These are phyloP conservation scores for Coemansia sp. DNA, from an alignment of 192 early-diverging fungal species.

Conservation along the genomic window DNA sequence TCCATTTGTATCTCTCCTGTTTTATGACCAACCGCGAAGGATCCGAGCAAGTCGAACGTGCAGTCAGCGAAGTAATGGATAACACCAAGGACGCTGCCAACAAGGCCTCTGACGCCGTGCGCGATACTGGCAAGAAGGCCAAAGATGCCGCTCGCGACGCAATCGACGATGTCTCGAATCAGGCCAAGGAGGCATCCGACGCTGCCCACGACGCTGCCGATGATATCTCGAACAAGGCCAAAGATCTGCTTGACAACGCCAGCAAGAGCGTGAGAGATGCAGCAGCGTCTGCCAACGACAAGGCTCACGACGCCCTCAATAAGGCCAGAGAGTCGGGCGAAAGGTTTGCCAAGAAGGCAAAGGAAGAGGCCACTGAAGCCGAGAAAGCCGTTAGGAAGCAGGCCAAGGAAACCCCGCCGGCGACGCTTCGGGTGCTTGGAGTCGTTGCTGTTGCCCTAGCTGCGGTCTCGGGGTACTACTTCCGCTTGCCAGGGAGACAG, in stretches of 20 bases:
- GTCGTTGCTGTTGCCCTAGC: conserved; percentile 44
- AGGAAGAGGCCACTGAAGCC: conserved; percentile 41
- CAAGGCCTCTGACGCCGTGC: conserved; percentile 9
- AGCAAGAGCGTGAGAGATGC: conserved; percentile 47
- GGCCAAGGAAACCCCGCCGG: conserved; percentile 30
- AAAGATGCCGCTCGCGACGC: conserved; percentile 14
- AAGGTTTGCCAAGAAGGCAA: conserved; percentile 37
- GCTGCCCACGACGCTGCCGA: conserved; percentile 21
- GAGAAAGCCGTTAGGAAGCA: conserved; percentile 41
- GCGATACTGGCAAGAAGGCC: conserved; percentile 17
- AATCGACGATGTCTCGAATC: conserved; percentile 9
- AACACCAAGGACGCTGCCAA: conserved; percentile 19
- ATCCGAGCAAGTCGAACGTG: conserved; percentile 26
- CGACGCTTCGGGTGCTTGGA: conserved; percentile 27
- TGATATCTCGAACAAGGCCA: conserved; percentile 26
- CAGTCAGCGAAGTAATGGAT: conserved; percentile 27
- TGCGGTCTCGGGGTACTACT: conserved; percentile 42
- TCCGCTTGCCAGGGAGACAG: conserved; percentile 46
- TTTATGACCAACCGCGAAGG: conserved; percentile 21
- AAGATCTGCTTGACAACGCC: conserved; percentile 34
- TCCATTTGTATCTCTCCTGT: neutral
- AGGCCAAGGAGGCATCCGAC: conserved; percentile 22
- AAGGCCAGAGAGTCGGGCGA: conserved; percentile 39
- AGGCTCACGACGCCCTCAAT: conserved; percentile 32
- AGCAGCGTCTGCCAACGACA: conserved; percentile 31